Evolutionary conservation across 140 eudicot genomes (phyloP).

Genomic region (Bidens hawaiensis): DNA sequence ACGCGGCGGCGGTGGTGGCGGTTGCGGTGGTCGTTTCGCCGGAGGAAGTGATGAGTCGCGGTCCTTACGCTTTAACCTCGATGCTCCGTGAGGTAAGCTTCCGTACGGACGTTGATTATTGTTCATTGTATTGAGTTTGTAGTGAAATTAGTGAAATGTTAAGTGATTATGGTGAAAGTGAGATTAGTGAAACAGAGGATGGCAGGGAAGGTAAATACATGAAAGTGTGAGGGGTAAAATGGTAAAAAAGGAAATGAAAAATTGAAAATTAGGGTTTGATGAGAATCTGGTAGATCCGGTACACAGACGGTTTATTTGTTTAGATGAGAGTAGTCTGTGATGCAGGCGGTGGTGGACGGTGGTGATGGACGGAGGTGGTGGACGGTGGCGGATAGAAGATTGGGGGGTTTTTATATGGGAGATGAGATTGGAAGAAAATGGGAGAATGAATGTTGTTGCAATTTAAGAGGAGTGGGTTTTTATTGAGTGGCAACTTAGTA

Average conservation of each 20-base stretch:
- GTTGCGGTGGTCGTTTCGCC: constrained; percentile 18
- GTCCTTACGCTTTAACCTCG: constrained; percentile 60
- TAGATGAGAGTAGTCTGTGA: background rate
- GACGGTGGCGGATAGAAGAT: constrained; percentile 12
- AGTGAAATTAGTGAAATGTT: background rate
- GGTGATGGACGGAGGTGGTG: constrained; percentile 1
- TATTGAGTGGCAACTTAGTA: no score
- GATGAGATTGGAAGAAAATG: background rate
- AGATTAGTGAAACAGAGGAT: no score
- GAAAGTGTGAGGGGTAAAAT: constrained; percentile 4
- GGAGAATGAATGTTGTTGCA: no score
- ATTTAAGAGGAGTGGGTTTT: constrained; percentile 2
- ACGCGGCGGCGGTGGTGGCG: constrained; percentile 1
- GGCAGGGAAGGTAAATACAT: constrained; percentile 9
- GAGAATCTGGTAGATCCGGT: constrained; percentile 27
- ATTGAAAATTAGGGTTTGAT: constrained; percentile 18
- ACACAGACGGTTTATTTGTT: background rate
- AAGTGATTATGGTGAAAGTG: background rate
- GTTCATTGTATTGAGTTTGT: constrained; percentile 5
- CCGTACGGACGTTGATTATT: constrained; percentile 32
- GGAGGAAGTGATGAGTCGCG: constrained; percentile 30
- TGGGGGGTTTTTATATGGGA: constrained; percentile 21
- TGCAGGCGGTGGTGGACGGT: constrained; percentile 4
- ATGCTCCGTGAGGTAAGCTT: no score
- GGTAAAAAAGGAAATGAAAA: background rate